phyloP scores from a whole-genome alignment of 1,139 yeast genomes.

The Scheffersomyces stambukii region DNA sequence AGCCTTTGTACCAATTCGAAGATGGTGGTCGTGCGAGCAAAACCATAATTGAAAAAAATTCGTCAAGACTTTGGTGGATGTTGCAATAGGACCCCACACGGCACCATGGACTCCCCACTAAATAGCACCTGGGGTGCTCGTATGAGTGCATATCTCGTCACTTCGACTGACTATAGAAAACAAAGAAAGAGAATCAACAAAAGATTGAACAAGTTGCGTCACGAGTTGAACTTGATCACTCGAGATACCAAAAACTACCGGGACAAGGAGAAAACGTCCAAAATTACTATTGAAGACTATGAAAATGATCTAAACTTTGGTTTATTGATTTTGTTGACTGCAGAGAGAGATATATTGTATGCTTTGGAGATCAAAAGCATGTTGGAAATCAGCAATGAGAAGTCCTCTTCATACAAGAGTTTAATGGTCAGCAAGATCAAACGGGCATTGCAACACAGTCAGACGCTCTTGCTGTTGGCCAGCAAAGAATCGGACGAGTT shows the following conservation, averaged over 20 bases:
- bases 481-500: conserved; percentile 23
- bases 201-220: conserved; percentile 53
- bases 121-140: conserved; percentile 45
- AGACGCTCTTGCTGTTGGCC: conserved; percentile 42
- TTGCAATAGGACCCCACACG: neutral
- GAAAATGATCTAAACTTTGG: conserved; percentile 44
- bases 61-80: too few species aligned
- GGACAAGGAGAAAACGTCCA: conserved; percentile 38
- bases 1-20: too few species aligned
- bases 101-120: conserved; percentile 34
- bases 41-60: too few species aligned
- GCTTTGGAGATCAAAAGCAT: conserved; percentile 61
- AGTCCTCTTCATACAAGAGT: conserved; percentile 36
- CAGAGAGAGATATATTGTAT: conserved; percentile 67
- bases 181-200: conserved; percentile 45
- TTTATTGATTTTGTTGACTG: conserved; percentile 45
- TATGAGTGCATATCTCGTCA: conserved; percentile 44
- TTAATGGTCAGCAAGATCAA: conserved; percentile 66
- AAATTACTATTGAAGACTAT: conserved; percentile 45
- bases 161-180: conserved; percentile 48
- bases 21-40: too few species aligned
- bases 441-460: conserved; percentile 49
- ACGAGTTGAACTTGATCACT: conserved; percentile 51
- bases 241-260: conserved; percentile 55
- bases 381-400: conserved; percentile 49